Percentiles rank a stretch among this genome's conserved stretches.
phyloP scores from a whole-genome alignment of 1,139 yeast genomes.

The Yamadazyma dendronema region DNA sequence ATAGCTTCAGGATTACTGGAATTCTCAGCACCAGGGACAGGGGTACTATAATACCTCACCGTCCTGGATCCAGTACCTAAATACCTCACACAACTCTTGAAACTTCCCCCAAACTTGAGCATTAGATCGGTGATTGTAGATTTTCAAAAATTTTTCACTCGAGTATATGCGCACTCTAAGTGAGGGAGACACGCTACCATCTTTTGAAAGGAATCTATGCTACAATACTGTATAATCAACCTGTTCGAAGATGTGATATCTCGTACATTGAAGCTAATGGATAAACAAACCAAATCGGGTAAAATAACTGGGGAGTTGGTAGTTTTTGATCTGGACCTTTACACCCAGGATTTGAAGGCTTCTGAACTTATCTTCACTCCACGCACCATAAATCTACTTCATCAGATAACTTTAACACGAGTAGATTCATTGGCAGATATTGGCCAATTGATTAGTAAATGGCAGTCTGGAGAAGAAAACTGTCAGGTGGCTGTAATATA shows the following conservation, averaged over 20 bases:
- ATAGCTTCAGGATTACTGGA: neutral
- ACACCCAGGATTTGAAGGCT: neutral
- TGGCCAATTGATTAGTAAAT: conserved; percentile 3
- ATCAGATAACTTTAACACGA: conserved; percentile 7
- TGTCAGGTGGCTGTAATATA: conserved; percentile 9
- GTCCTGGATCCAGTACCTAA: neutral
- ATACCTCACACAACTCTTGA: neutral
- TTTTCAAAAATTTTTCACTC: conserved; percentile 1
- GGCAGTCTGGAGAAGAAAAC: neutral
- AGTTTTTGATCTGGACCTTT: conserved; percentile 6
- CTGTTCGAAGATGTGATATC: neutral
- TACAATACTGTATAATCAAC: neutral
- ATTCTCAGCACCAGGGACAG: neutral
- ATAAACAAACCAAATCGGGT: neutral
- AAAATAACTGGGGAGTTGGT: conserved; percentile 6
- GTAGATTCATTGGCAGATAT: conserved; percentile 12
- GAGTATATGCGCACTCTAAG: neutral
- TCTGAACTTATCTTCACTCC: neutral
- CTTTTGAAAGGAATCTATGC: neutral
- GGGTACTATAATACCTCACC: neutral
- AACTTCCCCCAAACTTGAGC: neutral
- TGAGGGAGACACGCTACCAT: neutral
- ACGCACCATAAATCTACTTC: conserved; percentile 4
- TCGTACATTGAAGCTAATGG: neutral
- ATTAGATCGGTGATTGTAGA: no score